Percentiles rank a stretch among this genome's conserved stretches.
Evolutionary conservation across 2,329 filamentous ascomycete species (phyloP).

Genomic region (Atkinsonella hypoxylon): DNA sequence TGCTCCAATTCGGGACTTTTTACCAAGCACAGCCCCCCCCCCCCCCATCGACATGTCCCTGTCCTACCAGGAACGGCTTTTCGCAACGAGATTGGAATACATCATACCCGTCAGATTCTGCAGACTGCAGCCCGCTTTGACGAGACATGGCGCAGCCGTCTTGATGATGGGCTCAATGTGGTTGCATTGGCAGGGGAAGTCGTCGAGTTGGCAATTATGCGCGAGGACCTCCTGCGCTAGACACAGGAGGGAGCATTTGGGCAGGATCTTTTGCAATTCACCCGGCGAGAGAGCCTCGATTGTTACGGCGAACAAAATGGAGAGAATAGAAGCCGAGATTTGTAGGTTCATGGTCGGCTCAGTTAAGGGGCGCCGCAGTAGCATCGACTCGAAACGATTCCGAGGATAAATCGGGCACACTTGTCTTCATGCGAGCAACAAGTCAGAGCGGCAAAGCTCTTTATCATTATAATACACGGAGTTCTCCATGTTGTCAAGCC

Average conservation of each 20-base stretch:
- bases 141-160: conserved; percentile 24
- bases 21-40: no score
- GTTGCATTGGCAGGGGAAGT: conserved; percentile 27
- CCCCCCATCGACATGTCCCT: neutral
- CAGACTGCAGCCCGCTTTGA: conserved; percentile 20
- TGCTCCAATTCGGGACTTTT: no score
- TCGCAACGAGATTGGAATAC: neutral
- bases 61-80: neutral
- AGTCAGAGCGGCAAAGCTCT: no score
- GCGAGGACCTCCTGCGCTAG: conserved; percentile 18
- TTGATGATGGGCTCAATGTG: conserved; percentile 23
- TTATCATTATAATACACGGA: no score
- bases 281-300: conserved; percentile 10
- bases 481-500: no score
- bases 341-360: neutral
- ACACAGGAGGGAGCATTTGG: conserved; percentile 27
- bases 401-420: no score
- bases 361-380: no score
- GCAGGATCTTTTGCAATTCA: conserved; percentile 17
- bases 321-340: neutral
- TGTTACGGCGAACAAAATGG: conserved; percentile 8
- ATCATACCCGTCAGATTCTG: conserved; percentile 23
- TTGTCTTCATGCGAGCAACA: no score
- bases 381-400: no score
- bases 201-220: conserved; percentile 21